phyloP scores from a whole-genome alignment of 2,329 filamentous ascomycete species.

The Pyrenophora seminiperda region DNA sequence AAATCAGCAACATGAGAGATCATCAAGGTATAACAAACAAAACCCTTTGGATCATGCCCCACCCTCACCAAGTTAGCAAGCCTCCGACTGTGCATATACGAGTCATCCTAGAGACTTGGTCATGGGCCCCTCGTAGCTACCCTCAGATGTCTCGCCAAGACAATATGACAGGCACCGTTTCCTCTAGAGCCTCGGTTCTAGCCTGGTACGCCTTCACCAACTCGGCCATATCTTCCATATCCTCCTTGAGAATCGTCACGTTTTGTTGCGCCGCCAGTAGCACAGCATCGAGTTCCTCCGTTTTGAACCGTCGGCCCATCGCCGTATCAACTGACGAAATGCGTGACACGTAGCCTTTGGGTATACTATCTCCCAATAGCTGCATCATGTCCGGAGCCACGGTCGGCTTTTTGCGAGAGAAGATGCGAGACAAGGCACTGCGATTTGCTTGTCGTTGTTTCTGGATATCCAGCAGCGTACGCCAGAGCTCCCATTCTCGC shows the following conservation, averaged over 20 bases:
- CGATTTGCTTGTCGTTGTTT: neutral
- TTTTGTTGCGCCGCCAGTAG: constrained; percentile 23
- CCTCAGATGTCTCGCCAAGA: constrained; percentile 5
- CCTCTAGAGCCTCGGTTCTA: neutral
- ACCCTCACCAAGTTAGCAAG: neutral
- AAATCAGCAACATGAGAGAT: too few species aligned
- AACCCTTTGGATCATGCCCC: neutral
- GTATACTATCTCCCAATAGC: neutral
- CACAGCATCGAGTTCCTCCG: constrained; percentile 19
- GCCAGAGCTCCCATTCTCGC: constrained; percentile 23
- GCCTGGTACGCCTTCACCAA: constrained; percentile 13
- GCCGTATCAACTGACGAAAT: neutral
- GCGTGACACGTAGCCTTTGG: neutral
- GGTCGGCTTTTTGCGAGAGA: neutral
- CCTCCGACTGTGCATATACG: too few species aligned
- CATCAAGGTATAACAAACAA: too few species aligned
- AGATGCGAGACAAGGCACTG: neutral
- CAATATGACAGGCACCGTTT: neutral
- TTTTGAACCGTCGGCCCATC: neutral
- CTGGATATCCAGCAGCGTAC: constrained; percentile 12
- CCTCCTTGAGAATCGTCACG: constrained; percentile 21
- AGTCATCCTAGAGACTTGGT: too few species aligned
- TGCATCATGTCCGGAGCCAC: neutral
- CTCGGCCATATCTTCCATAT: constrained; percentile 25
- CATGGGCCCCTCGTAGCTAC: neutral